Evolutionary conservation across 441 rosid genomes (phyloP).

Genomic region (Dalechampia spathulata): DNA sequence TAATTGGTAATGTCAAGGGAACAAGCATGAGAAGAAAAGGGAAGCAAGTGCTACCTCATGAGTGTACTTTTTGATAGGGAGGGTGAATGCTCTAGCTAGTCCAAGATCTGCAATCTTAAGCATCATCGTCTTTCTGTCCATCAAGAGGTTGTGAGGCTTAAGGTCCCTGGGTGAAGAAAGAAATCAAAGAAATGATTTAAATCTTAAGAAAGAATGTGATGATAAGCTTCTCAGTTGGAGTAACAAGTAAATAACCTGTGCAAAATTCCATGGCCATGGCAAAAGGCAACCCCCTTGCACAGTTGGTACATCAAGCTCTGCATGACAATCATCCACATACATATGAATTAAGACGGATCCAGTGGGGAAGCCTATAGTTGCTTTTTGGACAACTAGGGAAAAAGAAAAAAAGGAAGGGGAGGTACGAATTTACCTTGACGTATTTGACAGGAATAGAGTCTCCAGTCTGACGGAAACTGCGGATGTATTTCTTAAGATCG

Average conservation of each 20-base stretch:
- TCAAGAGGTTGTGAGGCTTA: slow-evolving; percentile 90
- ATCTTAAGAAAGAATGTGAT: not conserved
- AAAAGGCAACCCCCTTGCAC: slow-evolving; percentile 91
- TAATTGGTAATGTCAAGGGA: not conserved
- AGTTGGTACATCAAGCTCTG: slow-evolving; percentile 98
- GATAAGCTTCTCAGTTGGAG: not conserved
- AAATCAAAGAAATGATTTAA: not conserved
- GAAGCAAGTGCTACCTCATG: slow-evolving; percentile 57
- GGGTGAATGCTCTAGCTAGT: slow-evolving; percentile 80
- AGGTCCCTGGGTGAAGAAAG: slow-evolving; percentile 54
- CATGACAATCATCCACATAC: no score
- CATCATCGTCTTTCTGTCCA: slow-evolving; percentile 69
- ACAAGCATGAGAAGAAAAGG: not conserved
- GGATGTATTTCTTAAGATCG: slow-evolving; percentile 82
- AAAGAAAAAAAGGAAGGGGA: not conserved
- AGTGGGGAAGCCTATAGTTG: no score
- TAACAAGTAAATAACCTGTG: slow-evolving; percentile 51
- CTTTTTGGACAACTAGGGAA: not conserved
- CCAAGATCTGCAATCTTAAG: slow-evolving; percentile 98
- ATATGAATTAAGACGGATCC: no score
- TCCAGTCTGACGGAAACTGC: slow-evolving; percentile 63
- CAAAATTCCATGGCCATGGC: slow-evolving; percentile 92
- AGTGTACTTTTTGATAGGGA: slow-evolving; percentile 88
- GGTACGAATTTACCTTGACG: slow-evolving; percentile 43
- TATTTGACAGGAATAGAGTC: slow-evolving; percentile 38